Evolutionary conservation across 2,329 filamentous ascomycete species (phyloP), one percentile per base, ranked within the genome.

Genomic region (Aspergillus amoenus): DNA sequence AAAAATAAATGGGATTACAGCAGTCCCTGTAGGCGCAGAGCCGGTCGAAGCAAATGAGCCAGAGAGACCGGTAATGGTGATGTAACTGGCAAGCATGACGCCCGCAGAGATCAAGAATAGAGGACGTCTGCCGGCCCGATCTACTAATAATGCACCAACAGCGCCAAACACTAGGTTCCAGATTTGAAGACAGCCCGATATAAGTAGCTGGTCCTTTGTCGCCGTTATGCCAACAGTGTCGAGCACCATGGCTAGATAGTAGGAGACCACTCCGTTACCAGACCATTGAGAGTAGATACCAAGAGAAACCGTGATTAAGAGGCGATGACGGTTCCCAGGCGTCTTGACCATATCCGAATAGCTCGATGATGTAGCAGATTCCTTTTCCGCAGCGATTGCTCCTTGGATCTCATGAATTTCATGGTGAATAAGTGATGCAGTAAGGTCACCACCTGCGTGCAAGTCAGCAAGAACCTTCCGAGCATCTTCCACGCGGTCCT

Each of bases 1-100:
- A 39, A 70, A 71, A 5, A 71, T 51, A 24, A 70, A 64, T 1
- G 67, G 66, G 11, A 71, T 66, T 2, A 70, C 68, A 1, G 66
- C 66, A 4, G 59, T 66, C 6, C 69, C 69, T 0, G 61, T 61
- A 2, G 57, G 55, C 1, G 50, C 34, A 3, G 54, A 48, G 1
- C 37, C 39, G 2, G 60, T 64, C 1, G 57, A 37, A 1, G 61
- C 52, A 53, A 70, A 71, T 3, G 57, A 56, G 0, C 61, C 68
- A 0, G 64, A 68, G 0, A 72, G 51, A 0, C 61, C 68, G 1
- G 68, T 69, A 27, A 65, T 58, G 17, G 65, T 24, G 15, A 60
- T 53, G 39, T 58, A 62, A 43, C 60, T 63, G 8, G 61, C 44
- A 9, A 68, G 55, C 66, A 69, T 69, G 24, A 60, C 57, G 1